phyloP scores from a whole-genome alignment of 257 asterid species.

The Plectranthus barbatus region DNA sequence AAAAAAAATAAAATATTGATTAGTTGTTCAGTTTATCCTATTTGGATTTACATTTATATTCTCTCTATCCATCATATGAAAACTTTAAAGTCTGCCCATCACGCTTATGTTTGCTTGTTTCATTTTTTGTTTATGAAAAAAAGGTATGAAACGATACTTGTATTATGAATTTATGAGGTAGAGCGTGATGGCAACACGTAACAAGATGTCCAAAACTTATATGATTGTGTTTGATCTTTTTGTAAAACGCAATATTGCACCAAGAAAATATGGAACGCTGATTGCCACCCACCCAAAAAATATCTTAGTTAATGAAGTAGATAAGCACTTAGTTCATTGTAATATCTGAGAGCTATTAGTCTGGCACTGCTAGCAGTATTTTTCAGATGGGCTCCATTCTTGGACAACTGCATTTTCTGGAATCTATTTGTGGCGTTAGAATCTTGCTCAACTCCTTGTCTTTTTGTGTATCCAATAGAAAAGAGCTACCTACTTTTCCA shows the following conservation, averaged over 20 bases:
- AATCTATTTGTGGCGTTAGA: slow-evolving; percentile 17
- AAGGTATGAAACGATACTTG: too few species aligned
- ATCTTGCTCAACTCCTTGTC: slow-evolving; percentile 8
- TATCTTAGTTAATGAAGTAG: slow-evolving; percentile 1
- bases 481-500: slow-evolving; percentile 1
- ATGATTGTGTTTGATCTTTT: slow-evolving; percentile 1
- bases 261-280: background rate
- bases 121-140: too few species aligned
- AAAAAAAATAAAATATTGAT: too few species aligned
- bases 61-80: too few species aligned
- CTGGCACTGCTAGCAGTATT: background rate
- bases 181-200: background rate
- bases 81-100: too few species aligned
- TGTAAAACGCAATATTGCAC: background rate
- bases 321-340: background rate
- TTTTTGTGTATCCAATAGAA: slow-evolving; percentile 8
- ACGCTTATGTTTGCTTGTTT: too few species aligned
- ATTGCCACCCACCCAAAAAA: background rate
- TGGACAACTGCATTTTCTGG: slow-evolving; percentile 8
- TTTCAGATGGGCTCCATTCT: slow-evolving; percentile 8
- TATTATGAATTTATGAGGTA: background rate
- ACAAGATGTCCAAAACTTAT: background rate
- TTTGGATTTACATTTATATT: too few species aligned
- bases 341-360: background rate
- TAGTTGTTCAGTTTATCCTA: too few species aligned